These are phyloP conservation scores for Clitopilus hobsonii DNA, from an alignment of 768 basidiomycete species.

Conservation along the genomic window DNA sequence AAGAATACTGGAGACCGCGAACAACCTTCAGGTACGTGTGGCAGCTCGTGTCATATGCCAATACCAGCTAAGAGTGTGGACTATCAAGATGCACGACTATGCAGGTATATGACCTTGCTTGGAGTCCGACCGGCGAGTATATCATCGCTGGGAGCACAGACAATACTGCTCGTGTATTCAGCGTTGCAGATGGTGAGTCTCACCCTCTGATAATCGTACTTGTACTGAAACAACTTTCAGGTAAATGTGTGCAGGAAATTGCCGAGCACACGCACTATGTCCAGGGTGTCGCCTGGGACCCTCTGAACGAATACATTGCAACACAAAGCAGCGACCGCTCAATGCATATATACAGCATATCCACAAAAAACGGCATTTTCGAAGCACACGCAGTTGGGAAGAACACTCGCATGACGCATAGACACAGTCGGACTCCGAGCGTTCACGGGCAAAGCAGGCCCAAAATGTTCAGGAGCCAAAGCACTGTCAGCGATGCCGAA, in stretches of 20 bases:
- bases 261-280: slow-evolving; percentile 96
- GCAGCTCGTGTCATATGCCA: background rate
- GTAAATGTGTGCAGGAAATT: slow-evolving; percentile 84
- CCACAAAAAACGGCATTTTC: slow-evolving; percentile 72
- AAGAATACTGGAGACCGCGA: slow-evolving; percentile 92
- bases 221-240: slow-evolving; percentile 30
- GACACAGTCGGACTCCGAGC: slow-evolving; percentile 71
- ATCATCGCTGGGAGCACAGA: slow-evolving; percentile 97
- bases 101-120: slow-evolving; percentile 97
- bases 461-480: slow-evolving; percentile 61
- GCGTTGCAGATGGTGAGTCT: slow-evolving; percentile 61
- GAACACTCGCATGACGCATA: slow-evolving; percentile 71
- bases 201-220: background rate
- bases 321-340: slow-evolving; percentile 96
- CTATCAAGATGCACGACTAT: slow-evolving; percentile 75
- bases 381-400: slow-evolving; percentile 90
- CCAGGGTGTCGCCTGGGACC: slow-evolving; percentile 99
- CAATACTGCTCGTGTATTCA: slow-evolving; percentile 85
- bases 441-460: slow-evolving; percentile 49
- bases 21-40: slow-evolving; percentile 73
- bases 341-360: slow-evolving; percentile 90
- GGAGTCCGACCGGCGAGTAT: slow-evolving; percentile 94
- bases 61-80: background rate
- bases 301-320: slow-evolving; percentile 93
- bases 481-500: slow-evolving; percentile 74